Percentiles rank a stretch among this genome's conserved stretches.
Evolutionary conservation across 2,329 filamentous ascomycete genomes (phyloP).

Genomic region (Bimuria novae-zelandiae): DNA sequence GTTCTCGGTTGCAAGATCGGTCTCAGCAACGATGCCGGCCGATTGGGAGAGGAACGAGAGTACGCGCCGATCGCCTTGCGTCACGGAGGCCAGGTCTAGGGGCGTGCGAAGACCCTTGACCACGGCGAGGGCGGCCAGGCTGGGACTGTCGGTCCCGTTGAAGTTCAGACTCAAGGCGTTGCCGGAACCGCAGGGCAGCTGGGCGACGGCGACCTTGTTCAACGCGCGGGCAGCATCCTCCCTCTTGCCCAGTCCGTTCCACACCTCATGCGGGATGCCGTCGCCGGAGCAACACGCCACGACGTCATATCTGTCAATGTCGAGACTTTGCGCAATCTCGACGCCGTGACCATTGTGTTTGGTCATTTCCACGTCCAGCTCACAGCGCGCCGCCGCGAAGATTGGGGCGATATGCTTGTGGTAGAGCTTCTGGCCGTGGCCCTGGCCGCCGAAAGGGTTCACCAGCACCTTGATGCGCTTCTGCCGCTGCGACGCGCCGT

Average conservation of each 20-base stretch:
- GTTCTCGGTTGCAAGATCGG: conserved; percentile 86
- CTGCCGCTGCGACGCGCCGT: conserved; percentile 67
- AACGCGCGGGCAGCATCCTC: conserved; percentile 76
- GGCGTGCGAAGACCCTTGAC: conserved; percentile 86
- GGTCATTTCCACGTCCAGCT: conserved; percentile 74
- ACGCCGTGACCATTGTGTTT: conserved; percentile 75
- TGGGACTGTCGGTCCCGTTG: conserved; percentile 77
- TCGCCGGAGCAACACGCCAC: conserved; percentile 91
- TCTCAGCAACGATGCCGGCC: conserved; percentile 87
- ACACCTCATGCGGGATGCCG: conserved; percentile 88
- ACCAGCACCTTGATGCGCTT: conserved; percentile 87
- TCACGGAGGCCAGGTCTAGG: conserved; percentile 84
- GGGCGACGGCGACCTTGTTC: conserved; percentile 76
- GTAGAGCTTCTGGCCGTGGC: conserved; percentile 74
- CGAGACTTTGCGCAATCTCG: conserved; percentile 74
- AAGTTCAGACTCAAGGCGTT: conserved; percentile 93
- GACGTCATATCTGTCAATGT: conserved; percentile 81
- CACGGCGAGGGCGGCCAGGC: conserved; percentile 77
- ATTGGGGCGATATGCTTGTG: conserved; percentile 77
- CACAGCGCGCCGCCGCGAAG: conserved; percentile 78
- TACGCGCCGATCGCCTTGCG: conserved; percentile 73
- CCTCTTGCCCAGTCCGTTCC: conserved; percentile 85
- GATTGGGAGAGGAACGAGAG: conserved; percentile 91
- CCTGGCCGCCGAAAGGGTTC: conserved; percentile 89
- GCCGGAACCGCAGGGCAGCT: conserved; percentile 89